Percentiles rank a stretch among this genome's conserved stretches.
These are phyloP conservation scores for Diplocarpon mali DNA, from an alignment of 2,329 filamentous ascomycete genomes.

Conservation along the genomic window DNA sequence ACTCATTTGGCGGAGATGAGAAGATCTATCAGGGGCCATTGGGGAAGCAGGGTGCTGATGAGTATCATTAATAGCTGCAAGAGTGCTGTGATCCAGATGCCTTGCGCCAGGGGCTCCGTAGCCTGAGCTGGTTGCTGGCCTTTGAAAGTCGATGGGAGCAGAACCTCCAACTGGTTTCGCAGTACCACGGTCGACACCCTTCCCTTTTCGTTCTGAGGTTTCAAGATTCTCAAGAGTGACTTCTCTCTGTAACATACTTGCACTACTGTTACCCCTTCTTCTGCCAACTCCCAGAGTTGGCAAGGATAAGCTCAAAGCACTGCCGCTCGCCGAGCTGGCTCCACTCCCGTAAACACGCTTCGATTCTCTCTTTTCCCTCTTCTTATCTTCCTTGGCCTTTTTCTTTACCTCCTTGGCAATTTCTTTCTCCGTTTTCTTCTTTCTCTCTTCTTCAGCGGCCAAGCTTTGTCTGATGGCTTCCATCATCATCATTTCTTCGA, in stretches of 20 bases:
- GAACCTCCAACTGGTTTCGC: conserved; percentile 2
- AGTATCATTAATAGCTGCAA: conserved; percentile 27
- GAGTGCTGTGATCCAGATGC: conserved; percentile 16
- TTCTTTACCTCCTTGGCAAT: conserved; percentile 74
- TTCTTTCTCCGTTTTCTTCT: conserved; percentile 73
- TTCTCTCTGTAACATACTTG: conserved; percentile 49
- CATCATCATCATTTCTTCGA: conserved; percentile 98
- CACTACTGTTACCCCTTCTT: conserved; percentile 46
- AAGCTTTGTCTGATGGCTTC: conserved; percentile 87
- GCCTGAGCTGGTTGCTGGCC: conserved; percentile 10
- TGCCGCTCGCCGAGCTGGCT: conserved; percentile 46
- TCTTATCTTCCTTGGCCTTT: conserved; percentile 73
- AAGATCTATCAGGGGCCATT: conserved; percentile 47
- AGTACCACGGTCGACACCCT: conserved; percentile 49
- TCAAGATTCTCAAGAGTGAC: conserved; percentile 37
- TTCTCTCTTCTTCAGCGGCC: conserved; percentile 88
- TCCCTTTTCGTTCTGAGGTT: conserved; percentile 45
- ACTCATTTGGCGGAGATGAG: conserved; percentile 72
- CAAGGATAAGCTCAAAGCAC: conserved; percentile 50
- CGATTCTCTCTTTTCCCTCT: conserved; percentile 44
- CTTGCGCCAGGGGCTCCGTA: conserved; percentile 15
- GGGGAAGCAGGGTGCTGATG: conserved; percentile 31
- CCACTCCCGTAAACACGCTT: conserved; percentile 38
- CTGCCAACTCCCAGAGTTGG: conserved; percentile 31
- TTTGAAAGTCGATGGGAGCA: conserved; percentile 17